A percentile compares a stretch with the other conserved stretches of the same genome.
Evolutionary conservation across 768 basidiomycete species (phyloP).

Genomic region (Erythrobasidium yunnanense): DNA sequence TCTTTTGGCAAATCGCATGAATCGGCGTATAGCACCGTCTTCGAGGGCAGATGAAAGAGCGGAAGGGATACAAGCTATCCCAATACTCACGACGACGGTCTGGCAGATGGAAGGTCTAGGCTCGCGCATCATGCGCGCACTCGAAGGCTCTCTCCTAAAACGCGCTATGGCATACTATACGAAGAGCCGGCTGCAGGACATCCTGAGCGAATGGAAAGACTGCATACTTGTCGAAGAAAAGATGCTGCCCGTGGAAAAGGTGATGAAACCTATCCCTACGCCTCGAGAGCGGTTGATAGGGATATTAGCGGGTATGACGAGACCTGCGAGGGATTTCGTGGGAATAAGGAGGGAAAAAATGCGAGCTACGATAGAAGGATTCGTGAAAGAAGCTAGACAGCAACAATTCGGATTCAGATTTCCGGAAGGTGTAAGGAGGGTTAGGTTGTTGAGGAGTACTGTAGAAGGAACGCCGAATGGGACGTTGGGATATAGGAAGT

Average conservation of each 20-base stretch:
- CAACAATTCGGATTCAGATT: neutral
- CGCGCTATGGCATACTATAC: neutral
- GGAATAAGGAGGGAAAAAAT: neutral
- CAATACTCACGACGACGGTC: conserved; percentile 36
- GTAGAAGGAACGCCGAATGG: too few relatives aligned
- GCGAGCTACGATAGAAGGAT: neutral
- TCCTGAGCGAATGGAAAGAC: neutral
- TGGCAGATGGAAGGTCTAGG: conserved; percentile 34
- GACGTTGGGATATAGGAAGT: too few relatives aligned
- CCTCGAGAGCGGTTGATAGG: neutral
- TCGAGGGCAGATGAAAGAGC: neutral
- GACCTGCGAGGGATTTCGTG: neutral
- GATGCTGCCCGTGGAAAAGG: neutral
- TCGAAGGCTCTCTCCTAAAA: conserved; percentile 31
- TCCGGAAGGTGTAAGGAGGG: neutral
- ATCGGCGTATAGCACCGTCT: conserved; percentile 18
- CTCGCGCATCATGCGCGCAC: conserved; percentile 15
- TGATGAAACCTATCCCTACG: neutral
- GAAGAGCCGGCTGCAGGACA: neutral
- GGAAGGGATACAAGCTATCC: neutral
- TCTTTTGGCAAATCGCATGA: conserved; percentile 69
- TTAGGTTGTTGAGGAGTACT: neutral
- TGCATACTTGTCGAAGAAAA: neutral
- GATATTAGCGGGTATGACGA: neutral
- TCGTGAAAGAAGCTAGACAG: neutral